Conservation (phyloP, 2,329 filamentous ascomycete genomes). For the Didymella glomerata region DNA sequence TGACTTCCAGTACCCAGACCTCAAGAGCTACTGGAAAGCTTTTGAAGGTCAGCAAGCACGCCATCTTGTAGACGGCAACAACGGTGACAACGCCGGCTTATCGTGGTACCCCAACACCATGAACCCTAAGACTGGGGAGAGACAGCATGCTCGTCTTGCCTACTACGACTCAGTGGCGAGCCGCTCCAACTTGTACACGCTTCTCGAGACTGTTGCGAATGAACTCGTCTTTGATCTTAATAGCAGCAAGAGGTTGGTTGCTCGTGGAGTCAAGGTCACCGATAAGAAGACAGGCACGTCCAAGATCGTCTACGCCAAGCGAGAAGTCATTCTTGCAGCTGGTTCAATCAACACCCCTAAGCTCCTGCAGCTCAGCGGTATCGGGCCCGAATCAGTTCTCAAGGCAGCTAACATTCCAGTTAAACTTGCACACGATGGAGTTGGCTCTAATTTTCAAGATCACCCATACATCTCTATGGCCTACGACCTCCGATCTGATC, state of each 20-base stretch:
- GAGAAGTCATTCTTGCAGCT: constrained; percentile 68
- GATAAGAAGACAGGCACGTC: constrained; percentile 28
- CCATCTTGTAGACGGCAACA: constrained; percentile 34
- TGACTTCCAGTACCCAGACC: constrained; percentile 41
- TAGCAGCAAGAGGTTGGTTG: constrained; percentile 29
- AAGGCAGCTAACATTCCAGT: constrained; percentile 39
- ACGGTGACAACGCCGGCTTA: constrained; percentile 41
- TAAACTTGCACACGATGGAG: constrained; percentile 40
- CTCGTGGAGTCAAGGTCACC: constrained; percentile 38
- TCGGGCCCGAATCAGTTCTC: constrained; percentile 41
- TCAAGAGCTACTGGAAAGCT: constrained; percentile 35
- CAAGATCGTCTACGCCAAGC: constrained; percentile 36
- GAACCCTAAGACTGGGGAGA: constrained; percentile 42
- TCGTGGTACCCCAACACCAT: constrained; percentile 51
- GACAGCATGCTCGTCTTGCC: constrained; percentile 44
- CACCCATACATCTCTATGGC: constrained; percentile 37
- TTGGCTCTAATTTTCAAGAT: constrained; percentile 48
- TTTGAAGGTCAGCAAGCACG: constrained; percentile 35
- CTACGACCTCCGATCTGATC: constrained; percentile 30
- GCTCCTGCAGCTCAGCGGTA: constrained; percentile 54
- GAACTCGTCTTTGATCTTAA: constrained; percentile 36
- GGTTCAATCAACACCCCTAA: constrained; percentile 64
- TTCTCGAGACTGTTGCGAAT: constrained; percentile 31
- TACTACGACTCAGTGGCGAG: constrained; percentile 41
- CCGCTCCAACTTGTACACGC: constrained; percentile 44